Evolutionary conservation across 2,329 filamentous ascomycete species (phyloP), one percentile per base, ranked within the genome.

Genomic region (Triangularia verruculosa): DNA sequence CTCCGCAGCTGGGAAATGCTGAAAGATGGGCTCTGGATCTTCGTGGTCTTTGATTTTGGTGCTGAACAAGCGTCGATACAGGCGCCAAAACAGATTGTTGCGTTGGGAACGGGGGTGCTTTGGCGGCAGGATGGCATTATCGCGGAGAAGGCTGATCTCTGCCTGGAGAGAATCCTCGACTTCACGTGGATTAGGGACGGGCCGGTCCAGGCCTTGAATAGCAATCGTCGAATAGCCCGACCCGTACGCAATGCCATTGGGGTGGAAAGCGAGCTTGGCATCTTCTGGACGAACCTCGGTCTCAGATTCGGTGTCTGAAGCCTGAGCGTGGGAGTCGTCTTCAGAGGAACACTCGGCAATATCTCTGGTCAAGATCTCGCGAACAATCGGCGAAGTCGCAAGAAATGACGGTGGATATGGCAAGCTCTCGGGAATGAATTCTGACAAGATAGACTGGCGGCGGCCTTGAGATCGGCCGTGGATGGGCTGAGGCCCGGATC

Each of bases 261-360:
- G 68, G 61, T 71, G 70, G 61, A 71, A 71, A 24, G 68, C 67
- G 3, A 71, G 64, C 32, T 65, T 66, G 7, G 64, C 67, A 13
- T 68, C 67, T 12, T 57, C 22, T 12, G 39, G 39, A 47, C 39
- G 39, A 24, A 53, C 24, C 15, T 55, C n/a, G 8, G 5, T 34
- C 24, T 34, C 34, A 5, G 32, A 51, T 1, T 64, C 64, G 2
- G 43, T 17, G 43, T 65, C 62, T 20, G 59, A 61, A 5, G 15
- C 24, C 3, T 55, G 39, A 9, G 13, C 8, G 4, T 62, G 56
- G 5, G 63, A 22, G 7, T 65, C 59, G 13, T 68, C 66, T n/a
- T 66, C 61, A 17, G 66, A 66, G 12, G 67, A 70, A 57, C 69
- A 70, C 51, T 68, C 67, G n/a, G 62, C 67, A 32, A 70, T 69